phyloP scores from a whole-genome alignment of 2,329 filamentous ascomycete species.

The Neurospora sp. region DNA sequence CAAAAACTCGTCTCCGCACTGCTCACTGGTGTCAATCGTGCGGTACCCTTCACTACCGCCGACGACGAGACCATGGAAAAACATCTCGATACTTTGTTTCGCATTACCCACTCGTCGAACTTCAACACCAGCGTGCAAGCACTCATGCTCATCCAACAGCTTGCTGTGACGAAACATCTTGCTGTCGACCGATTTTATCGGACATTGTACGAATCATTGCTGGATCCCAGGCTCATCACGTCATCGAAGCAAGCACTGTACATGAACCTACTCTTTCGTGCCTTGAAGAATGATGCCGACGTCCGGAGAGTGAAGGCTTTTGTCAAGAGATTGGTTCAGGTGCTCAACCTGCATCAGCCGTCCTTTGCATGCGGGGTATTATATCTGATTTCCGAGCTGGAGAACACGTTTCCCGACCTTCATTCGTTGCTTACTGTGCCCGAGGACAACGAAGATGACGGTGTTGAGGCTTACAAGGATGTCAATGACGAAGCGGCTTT shows the following conservation, averaged over 20 bases:
- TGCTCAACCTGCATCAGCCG: slow-evolving; percentile 80
- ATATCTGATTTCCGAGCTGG: slow-evolving; percentile 76
- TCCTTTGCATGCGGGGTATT: slow-evolving; percentile 90
- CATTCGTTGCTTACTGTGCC: slow-evolving; percentile 70
- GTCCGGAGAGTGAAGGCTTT: slow-evolving; percentile 91
- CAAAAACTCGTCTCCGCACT: slow-evolving; percentile 92
- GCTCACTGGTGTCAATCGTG: slow-evolving; percentile 88
- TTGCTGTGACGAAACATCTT: slow-evolving; percentile 70
- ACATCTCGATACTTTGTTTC: slow-evolving; percentile 89
- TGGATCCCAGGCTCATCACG: slow-evolving; percentile 78
- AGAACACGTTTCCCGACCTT: slow-evolving; percentile 69
- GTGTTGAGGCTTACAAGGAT: slow-evolving; percentile 47
- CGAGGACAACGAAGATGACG: slow-evolving; percentile 65
- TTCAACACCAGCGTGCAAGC: slow-evolving; percentile 98
- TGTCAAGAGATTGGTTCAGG: slow-evolving; percentile 82
- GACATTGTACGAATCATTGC: slow-evolving; percentile 86
- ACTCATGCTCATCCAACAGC: slow-evolving; percentile 86
- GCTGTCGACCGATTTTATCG: slow-evolving; percentile 88
- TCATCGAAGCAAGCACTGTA: slow-evolving; percentile 96
- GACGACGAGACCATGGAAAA: slow-evolving; percentile 73
- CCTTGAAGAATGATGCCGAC: slow-evolving; percentile 84
- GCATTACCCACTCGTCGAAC: slow-evolving; percentile 93
- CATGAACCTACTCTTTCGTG: slow-evolving; percentile 80
- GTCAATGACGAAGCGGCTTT: slow-evolving; percentile 40
- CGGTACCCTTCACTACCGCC: slow-evolving; percentile 81